Conservation (phyloP, 176 grass and related monocot genomes). For the Elaeis guineensis region DNA sequence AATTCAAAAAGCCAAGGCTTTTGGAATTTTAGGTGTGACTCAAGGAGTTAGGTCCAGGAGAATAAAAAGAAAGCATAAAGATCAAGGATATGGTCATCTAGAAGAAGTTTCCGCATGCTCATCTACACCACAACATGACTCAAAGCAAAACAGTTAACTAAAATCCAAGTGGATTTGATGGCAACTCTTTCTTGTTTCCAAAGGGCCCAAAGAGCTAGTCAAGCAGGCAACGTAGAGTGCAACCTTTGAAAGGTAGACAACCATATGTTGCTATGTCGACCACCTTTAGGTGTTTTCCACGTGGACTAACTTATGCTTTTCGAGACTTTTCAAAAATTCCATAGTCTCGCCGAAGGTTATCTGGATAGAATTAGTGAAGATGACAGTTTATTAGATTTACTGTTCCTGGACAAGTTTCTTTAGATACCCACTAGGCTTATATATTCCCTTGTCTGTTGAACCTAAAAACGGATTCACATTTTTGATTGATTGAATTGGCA, state of each 20-base stretch:
- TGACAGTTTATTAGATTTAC: too few relatives aligned
- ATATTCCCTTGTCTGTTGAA: background rate
- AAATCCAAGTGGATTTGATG: background rate
- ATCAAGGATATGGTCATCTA: too few relatives aligned
- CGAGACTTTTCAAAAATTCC: background rate
- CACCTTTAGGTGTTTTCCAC: background rate
- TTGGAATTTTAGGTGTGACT: background rate
- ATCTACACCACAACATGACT: conserved; percentile 6
- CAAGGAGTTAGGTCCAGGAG: too few relatives aligned
- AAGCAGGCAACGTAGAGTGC: background rate
- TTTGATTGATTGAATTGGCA: background rate
- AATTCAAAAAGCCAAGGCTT: conserved; percentile 2
- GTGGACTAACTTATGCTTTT: background rate
- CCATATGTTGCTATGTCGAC: background rate
- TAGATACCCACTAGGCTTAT: background rate
- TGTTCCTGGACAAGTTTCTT: background rate
- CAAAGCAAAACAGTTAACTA: background rate
- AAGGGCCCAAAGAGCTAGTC: background rate
- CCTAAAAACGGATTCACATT: too few relatives aligned
- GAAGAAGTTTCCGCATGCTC: background rate
- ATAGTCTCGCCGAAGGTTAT: too few relatives aligned
- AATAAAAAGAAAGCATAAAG: background rate
- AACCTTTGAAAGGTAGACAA: background rate
- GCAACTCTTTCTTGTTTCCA: background rate
- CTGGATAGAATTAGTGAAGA: too few relatives aligned